Conservation (phyloP, 768 basidiomycete species). For the Rhodotorula paludigena region DNA sequence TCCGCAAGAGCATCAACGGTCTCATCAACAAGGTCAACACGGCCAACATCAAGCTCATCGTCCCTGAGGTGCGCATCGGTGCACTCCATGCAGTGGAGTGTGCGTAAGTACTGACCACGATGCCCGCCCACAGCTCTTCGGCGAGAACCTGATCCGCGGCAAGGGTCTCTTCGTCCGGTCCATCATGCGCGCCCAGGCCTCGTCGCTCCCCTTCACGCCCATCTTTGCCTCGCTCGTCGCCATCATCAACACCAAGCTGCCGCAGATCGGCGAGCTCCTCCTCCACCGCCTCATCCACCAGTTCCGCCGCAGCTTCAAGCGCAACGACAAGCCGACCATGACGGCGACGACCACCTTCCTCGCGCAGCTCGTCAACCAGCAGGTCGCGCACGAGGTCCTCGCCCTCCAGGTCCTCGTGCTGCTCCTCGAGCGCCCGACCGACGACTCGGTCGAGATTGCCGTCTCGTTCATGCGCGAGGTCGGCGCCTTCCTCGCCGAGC, state of each 20-base stretch:
- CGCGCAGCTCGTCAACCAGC: slow-evolving; percentile 83
- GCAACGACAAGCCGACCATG: slow-evolving; percentile 97
- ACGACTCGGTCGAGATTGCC: slow-evolving; percentile 97
- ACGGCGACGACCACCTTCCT: slow-evolving; percentile 85
- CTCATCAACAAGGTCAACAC: slow-evolving; percentile 98
- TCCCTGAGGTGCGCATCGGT: slow-evolving; percentile 39
- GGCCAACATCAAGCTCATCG: slow-evolving; percentile 64
- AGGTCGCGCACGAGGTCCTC: slow-evolving; percentile 86
- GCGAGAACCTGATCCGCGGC: slow-evolving; percentile 89
- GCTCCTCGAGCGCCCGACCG: slow-evolving; percentile 90
- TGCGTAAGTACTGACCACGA: slow-evolving; percentile 50
- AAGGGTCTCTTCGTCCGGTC: slow-evolving; percentile 87
- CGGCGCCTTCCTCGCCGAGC: slow-evolving; percentile 87
- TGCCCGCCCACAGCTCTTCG: slow-evolving; percentile 74
- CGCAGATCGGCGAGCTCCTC: slow-evolving; percentile 89
- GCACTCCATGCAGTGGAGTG: not conserved
- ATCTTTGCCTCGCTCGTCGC: slow-evolving; percentile 91
- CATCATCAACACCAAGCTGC: slow-evolving; percentile 94
- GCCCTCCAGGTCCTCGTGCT: slow-evolving; percentile 91
- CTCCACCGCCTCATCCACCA: slow-evolving; percentile 85
- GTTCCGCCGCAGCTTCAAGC: slow-evolving; percentile 87
- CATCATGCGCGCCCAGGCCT: slow-evolving; percentile 95
- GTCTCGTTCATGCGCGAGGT: slow-evolving; percentile 97
- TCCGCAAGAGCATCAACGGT: slow-evolving; percentile 97
- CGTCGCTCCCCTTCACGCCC: slow-evolving; percentile 95